Conservation (phyloP, 352 stramenopile genomes). For the Phytophthora tubulina region DNA sequence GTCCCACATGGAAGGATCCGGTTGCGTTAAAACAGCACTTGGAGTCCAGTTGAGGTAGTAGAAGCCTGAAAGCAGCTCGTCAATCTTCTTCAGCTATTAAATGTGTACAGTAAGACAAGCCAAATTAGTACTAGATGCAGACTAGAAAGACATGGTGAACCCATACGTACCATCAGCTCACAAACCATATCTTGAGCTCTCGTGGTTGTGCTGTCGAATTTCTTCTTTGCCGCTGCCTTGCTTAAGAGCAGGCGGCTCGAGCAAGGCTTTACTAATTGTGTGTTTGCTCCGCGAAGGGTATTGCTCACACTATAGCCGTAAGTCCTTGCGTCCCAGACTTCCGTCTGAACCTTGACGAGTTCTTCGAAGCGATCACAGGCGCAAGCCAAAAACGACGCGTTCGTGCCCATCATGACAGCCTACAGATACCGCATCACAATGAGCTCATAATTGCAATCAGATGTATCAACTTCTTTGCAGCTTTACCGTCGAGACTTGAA, state of each 20-base stretch:
- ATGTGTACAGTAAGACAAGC: background rate
- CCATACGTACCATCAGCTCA: constrained; percentile 73
- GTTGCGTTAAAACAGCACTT: constrained; percentile 60
- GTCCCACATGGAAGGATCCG: constrained; percentile 84
- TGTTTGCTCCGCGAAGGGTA: constrained; percentile 52
- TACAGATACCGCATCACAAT: constrained; percentile 5
- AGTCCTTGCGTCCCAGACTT: constrained; percentile 73
- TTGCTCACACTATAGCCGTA: constrained; percentile 81
- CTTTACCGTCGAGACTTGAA: constrained; percentile 80
- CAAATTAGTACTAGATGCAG: background rate
- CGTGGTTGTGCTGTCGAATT: constrained; percentile 84
- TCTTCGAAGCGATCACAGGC: constrained; percentile 75
- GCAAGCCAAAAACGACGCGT: constrained; percentile 74
- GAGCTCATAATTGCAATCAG: background rate
- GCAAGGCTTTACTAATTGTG: constrained; percentile 54
- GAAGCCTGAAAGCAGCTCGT: constrained; percentile 78
- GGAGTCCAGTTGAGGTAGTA: constrained; percentile 85
- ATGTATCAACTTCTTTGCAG: background rate
- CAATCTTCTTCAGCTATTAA: constrained; percentile 81
- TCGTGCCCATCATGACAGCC: constrained; percentile 79
- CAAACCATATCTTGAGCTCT: constrained; percentile 86
- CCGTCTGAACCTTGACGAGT: constrained; percentile 72
- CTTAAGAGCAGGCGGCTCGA: constrained; percentile 61
- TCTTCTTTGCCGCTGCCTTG: constrained; percentile 81
- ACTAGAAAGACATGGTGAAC: background rate